phyloP scores from a whole-genome alignment of 1,139 yeast genomes.

The Lodderomyces metapsilosis region DNA sequence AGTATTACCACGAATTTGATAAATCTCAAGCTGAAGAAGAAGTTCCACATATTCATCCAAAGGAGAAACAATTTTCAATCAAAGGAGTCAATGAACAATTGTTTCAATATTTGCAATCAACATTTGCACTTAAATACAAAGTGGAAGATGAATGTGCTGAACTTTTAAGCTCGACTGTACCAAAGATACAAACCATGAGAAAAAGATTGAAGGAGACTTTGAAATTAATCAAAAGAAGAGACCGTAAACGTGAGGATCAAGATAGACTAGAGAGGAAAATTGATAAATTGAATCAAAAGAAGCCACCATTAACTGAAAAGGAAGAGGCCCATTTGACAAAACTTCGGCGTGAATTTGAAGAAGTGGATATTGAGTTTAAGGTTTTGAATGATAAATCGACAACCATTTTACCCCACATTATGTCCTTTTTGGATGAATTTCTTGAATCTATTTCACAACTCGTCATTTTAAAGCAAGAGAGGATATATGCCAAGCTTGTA shows the following conservation, averaged over 20 bases:
- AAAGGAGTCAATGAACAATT: slow-evolving; percentile 33
- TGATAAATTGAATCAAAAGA: slow-evolving; percentile 42
- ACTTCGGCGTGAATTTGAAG: slow-evolving; percentile 29
- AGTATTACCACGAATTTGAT: slow-evolving; percentile 38
- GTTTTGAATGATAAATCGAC: slow-evolving; percentile 41
- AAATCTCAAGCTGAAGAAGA: slow-evolving; percentile 29
- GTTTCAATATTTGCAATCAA: slow-evolving; percentile 26
- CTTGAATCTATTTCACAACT: slow-evolving; percentile 41
- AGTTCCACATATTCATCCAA: slow-evolving; percentile 38
- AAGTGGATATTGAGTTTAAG: slow-evolving; percentile 29
- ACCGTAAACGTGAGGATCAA: slow-evolving; percentile 41
- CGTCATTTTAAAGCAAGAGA: slow-evolving; percentile 31
- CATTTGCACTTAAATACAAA: slow-evolving; percentile 30
- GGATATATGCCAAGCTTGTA: slow-evolving; percentile 28
- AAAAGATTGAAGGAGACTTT: slow-evolving; percentile 34
- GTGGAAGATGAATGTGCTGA: slow-evolving; percentile 32
- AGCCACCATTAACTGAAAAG: slow-evolving; percentile 35
- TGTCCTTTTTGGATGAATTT: slow-evolving; percentile 51
- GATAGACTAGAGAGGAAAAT: slow-evolving; percentile 39
- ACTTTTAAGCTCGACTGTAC: slow-evolving; percentile 28
- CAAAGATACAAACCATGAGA: slow-evolving; percentile 40
- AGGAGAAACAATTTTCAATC: slow-evolving; percentile 30
- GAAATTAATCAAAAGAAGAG: slow-evolving; percentile 45
- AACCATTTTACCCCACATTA: slow-evolving; percentile 45
- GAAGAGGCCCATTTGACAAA: slow-evolving; percentile 33